Evolutionary conservation across 1,284 basidiomycete genomes (phyloP).

Genomic region (Wallemia mellicola): DNA sequence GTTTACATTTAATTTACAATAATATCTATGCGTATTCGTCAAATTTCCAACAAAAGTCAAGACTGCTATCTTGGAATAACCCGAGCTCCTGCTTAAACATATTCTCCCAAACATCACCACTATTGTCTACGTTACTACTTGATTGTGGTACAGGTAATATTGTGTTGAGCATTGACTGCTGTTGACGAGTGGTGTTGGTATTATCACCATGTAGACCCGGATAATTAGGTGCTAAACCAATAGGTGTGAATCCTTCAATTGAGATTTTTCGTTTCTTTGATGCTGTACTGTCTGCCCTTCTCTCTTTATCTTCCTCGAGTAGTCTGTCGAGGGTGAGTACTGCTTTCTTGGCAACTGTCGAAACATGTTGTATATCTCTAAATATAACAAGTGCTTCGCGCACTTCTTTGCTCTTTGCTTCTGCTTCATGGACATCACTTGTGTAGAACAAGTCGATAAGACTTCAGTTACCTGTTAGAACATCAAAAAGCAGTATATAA

Average conservation of each 20-base stretch:
- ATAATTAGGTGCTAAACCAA: neutral
- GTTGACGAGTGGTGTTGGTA: neutral
- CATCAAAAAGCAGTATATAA: neutral
- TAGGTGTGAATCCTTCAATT: neutral
- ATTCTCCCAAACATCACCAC: neutral
- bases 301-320: neutral
- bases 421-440: neutral
- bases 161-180: neutral
- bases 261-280: neutral
- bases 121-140: neutral
- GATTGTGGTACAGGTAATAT: neutral
- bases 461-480: neutral
- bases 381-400: neutral
- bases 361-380: neutral
- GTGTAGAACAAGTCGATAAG: slow-evolving; percentile 1
- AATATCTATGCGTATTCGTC: neutral
- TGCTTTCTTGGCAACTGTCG: neutral
- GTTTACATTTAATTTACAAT: neutral
- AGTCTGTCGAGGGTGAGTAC: neutral
- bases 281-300: neutral
- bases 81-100: neutral
- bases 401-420: neutral
- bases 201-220: neutral
- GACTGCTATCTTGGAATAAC: neutral
- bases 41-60: neutral